Evolutionary conservation across 164 flowering plant genomes (phyloP), one percentile per base, ranked within the genome.

Genomic region (Vitis labrusca): DNA sequence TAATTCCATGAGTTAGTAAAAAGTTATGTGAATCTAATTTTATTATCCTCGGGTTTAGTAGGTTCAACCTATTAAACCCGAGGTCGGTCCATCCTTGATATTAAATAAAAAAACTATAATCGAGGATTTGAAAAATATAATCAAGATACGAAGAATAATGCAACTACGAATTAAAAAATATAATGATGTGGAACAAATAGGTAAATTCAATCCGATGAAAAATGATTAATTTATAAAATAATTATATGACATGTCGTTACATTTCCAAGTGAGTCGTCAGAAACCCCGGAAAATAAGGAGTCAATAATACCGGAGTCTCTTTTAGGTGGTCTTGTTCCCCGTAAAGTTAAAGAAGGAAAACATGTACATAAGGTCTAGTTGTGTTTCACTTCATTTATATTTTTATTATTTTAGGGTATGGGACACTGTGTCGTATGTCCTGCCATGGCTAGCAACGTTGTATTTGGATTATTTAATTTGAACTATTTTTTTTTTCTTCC

Each of bases 371-470:
- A 54, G 63, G 52, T 50, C 63, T 63, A 69, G 71, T 60, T 69
- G 71, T 50, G 61, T 29, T 32, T 27, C 44, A 68, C 9, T 68
- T 68, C 37, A 48, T 27, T 56, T 53, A 60, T 62, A 12, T 44
- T 49, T 56, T 61, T 29, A 17, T 23, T 9, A 32, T 32, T 32
- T 32, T 32, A 32, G 44, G 44, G 47, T 50, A 65, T 63, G 55
- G 75, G 55, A 61, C 67, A 67, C 49, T 19, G 79, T 69, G 75
- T 71, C 73, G 73, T 71, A 51, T 78, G 81, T 73, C 81, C 50
- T 75, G 58, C 78, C 59, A 63, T 77, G 76, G 57, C 70, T 50
- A 63, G 37, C 65, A 66, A 47, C 66, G 23, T 56, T 68, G 73
- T 19, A 53, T 62, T 76, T 72, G 72, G 63, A 59, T 6, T 66